These are phyloP conservation scores for Biscutella laevigata DNA, from an alignment of 441 rosid species.

Conservation along the genomic window DNA sequence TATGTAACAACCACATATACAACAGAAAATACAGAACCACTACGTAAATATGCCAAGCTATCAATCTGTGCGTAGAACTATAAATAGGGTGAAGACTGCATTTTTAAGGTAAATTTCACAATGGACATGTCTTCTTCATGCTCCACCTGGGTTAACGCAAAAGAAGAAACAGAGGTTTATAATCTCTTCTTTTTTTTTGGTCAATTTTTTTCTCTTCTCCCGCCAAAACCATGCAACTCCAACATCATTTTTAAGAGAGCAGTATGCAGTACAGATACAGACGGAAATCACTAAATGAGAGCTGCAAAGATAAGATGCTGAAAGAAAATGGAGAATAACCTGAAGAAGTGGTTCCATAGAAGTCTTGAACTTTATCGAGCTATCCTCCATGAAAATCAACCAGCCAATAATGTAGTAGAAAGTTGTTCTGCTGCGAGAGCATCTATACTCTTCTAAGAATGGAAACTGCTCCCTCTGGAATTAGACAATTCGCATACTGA, in stretches of 20 bases:
- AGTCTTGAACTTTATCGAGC: slow-evolving; percentile 85
- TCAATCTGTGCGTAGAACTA: slow-evolving; percentile 3
- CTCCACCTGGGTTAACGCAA: not conserved
- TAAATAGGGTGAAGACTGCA: not conserved
- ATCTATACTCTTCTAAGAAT: slow-evolving; percentile 78
- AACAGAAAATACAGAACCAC: slow-evolving; percentile 5
- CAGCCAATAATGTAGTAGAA: slow-evolving; percentile 93
- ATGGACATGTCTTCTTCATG: not conserved
- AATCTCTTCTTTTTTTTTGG: too few species aligned
- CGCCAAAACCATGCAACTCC: slow-evolving; percentile 4
- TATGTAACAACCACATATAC: not conserved
- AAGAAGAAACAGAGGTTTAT: too few species aligned
- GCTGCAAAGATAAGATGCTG: slow-evolving; percentile 10
- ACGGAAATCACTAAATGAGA: not conserved
- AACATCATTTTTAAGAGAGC: not conserved
- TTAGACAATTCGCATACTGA: slow-evolving; percentile 19
- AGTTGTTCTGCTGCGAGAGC: slow-evolving; percentile 97
- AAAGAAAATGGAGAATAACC: slow-evolving; percentile 34
- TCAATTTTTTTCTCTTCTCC: slow-evolving; percentile 2
- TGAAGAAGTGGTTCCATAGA: slow-evolving; percentile 91
- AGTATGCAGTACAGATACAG: slow-evolving; percentile 1
- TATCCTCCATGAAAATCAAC: slow-evolving; percentile 97
- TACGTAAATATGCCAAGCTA: not conserved
- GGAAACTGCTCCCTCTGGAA: slow-evolving; percentile 96
- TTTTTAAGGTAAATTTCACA: slow-evolving; percentile 1